A percentile compares a stretch with the other conserved stretches of the same genome.
phyloP scores from a whole-genome alignment of 2,329 filamentous ascomycete genomes.

The Talaromyces marneffei region DNA sequence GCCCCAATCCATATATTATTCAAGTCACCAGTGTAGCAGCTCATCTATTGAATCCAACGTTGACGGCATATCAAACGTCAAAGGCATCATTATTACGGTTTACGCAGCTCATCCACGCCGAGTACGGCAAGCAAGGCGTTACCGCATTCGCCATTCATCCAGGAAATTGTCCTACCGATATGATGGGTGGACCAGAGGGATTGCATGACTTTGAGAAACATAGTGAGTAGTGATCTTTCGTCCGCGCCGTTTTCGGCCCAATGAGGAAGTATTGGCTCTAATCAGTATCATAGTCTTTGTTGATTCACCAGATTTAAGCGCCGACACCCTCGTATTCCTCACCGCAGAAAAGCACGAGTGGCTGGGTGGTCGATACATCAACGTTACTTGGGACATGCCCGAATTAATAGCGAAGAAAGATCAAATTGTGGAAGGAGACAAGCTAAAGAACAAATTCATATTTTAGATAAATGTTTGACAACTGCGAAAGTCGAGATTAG shows the following conservation, averaged over 20 bases:
- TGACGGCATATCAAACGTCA: conserved; percentile 43
- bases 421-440: conserved; percentile 28
- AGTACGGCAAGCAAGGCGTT: conserved; percentile 38
- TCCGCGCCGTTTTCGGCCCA: not conserved
- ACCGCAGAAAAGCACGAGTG: conserved; percentile 22
- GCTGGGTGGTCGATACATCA: conserved; percentile 20
- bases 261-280: not conserved
- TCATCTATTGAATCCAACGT: conserved; percentile 30
- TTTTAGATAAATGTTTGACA: not conserved
- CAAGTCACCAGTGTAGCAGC: conserved; percentile 45
- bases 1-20: conserved; percentile 39
- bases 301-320: conserved; percentile 28
- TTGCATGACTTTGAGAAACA: conserved; percentile 6
- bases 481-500: not conserved
- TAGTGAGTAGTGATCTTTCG: not conserved
- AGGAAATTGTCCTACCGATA: conserved; percentile 43
- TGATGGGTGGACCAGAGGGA: conserved; percentile 30
- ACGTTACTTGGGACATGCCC: conserved; percentile 18
- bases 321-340: conserved; percentile 22
- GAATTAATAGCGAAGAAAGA: conserved; percentile 18
- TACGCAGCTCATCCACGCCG: conserved; percentile 41
- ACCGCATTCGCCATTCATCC: conserved; percentile 43
- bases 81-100: conserved; percentile 45
- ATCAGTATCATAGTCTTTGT: not conserved
- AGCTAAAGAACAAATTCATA: conserved; percentile 33